phyloP scores from a whole-genome alignment of 192 early-diverging fungal genomes.

The Spinellus fusiger region DNA sequence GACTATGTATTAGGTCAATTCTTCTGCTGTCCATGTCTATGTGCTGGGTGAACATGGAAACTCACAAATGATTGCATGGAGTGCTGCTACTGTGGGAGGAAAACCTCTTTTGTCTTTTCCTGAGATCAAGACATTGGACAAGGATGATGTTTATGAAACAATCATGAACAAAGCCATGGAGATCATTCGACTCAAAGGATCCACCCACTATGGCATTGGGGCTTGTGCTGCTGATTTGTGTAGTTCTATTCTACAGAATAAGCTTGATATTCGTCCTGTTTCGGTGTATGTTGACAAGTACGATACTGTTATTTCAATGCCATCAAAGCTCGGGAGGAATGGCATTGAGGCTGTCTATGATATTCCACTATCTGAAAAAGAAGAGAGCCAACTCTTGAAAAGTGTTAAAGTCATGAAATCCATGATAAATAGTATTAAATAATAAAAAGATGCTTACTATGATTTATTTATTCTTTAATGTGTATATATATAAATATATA shows the following conservation, averaged over 20 bases:
- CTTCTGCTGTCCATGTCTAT: slow-evolving; percentile 73
- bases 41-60: slow-evolving; percentile 86
- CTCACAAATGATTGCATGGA: slow-evolving; percentile 81
- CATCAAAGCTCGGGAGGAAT: slow-evolving; percentile 64
- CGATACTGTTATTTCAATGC: slow-evolving; percentile 67
- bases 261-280: slow-evolving; percentile 62
- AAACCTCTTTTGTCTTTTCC: slow-evolving; percentile 60
- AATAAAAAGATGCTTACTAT: neutral
- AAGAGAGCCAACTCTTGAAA: slow-evolving; percentile 47
- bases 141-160: slow-evolving; percentile 46
- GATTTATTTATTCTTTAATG: neutral
- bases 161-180: slow-evolving; percentile 71
- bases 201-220: slow-evolving; percentile 81
- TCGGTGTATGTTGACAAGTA: slow-evolving; percentile 59
- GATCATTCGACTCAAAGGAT: slow-evolving; percentile 83
- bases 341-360: slow-evolving; percentile 72
- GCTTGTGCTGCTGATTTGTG: slow-evolving; percentile 67
- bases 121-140: slow-evolving; percentile 51
- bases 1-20: slow-evolving; percentile 41
- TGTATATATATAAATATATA: no score
- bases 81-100: slow-evolving; percentile 63
- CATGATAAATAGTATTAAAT: slow-evolving; percentile 1
- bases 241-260: slow-evolving; percentile 64
- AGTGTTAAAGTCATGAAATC: slow-evolving; percentile 51
- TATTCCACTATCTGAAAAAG: slow-evolving; percentile 53